Evolutionary conservation across 306 rosid species (phyloP), one percentile per base, ranked within the genome.

Genomic region (Lithocarpus polystachyus): DNA sequence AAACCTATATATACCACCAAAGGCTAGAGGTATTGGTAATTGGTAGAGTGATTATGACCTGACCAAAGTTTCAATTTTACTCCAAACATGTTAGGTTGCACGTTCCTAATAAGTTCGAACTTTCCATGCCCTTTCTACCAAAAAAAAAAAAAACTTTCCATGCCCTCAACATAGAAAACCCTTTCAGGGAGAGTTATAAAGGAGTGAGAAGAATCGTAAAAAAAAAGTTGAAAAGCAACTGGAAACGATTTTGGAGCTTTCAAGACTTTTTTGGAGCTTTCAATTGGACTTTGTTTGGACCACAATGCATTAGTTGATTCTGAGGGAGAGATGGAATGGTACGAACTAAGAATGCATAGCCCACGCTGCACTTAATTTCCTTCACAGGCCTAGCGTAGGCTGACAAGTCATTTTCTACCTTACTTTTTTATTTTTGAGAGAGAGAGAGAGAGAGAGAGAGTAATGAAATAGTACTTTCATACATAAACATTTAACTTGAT

Each of bases 321-420:
- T n/a, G n/a, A n/a, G n/a, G n/a, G n/a, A n/a, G n/a, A n/a, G n/a
- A n/a, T n/a, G n/a, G n/a, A n/a, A n/a, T n/a, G n/a, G n/a, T n/a
- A n/a, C n/a, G n/a, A n/a, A n/a, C n/a, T n/a, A 61, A 22, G 43
- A 68, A 37, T 22, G 73, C 24, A 26, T 24, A 52, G 40, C 59
- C 26, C 51, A 35, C n/a, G 13, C 23, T 35, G 31, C 37, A 31
- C 73, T 10, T 14, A 72, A 56, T 20, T 71, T 72, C 28, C 26
- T n/a, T 53, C 28, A 17, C 71, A 60, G 77, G 68, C 57, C 85
- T 74, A 56, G 14, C 5, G 4, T 40, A 10, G 68, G 43, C 22
- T 81, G 82, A 61, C 28, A 72, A 18, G 86, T 84, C 88, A 29
- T 56, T 87, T 78, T 87, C 82, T 60, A 3, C 13, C 56, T 43